Base-by-base conservation (phyloP, 352 stramenopile genomes). In the Thalassiosira mediterranea region DNA sequence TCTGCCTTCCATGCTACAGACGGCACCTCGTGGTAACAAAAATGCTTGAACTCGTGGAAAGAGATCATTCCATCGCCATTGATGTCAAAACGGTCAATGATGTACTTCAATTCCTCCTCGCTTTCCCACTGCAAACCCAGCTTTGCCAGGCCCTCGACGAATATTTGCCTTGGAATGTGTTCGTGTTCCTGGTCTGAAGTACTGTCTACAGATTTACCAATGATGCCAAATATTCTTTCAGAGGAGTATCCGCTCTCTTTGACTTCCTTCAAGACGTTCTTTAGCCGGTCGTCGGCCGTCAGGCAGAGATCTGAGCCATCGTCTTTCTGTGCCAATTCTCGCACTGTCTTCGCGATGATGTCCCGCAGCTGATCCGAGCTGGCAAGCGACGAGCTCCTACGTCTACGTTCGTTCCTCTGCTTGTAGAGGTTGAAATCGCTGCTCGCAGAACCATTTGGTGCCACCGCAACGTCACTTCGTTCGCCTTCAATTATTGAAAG, bases 1-100 rank as follows among this genome's bases (percentile, higher is more conserved):
- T 84, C 76, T 7, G 76, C 76, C 47, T 71, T 81, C 76, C 76
- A 84, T 17, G 61, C 57, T 7, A 84, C 62, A 29, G 57, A 72
- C 17, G 70, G 59, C 32, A 84, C 54, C 32, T 81, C 49, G 32
- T 81, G 53, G 47, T 73, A 76, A 31, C 76, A 84, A 53, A 81
- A 84, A 51, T 75, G 37, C 40, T 84, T 65, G 38, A 84, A 72
- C 58, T 78, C 65, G 10, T 52, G 47, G 26, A 78, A 46, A 11
- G 68, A 81, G 13, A 84, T 78, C 3, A 56, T 59, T 4, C 76
- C 76, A 62, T 84, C 64, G 25, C 34, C 52, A 46, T 81, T 67
- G 13, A 77, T 23, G 54, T 80, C 62, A 49, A 84, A 84, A 63
- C 69, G 79, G 11, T 76, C 37, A 7, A 72, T 38, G 37, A 81